phyloP scores from a whole-genome alignment of 2,329 filamentous ascomycete genomes.

The Penicillium sp. region DNA sequence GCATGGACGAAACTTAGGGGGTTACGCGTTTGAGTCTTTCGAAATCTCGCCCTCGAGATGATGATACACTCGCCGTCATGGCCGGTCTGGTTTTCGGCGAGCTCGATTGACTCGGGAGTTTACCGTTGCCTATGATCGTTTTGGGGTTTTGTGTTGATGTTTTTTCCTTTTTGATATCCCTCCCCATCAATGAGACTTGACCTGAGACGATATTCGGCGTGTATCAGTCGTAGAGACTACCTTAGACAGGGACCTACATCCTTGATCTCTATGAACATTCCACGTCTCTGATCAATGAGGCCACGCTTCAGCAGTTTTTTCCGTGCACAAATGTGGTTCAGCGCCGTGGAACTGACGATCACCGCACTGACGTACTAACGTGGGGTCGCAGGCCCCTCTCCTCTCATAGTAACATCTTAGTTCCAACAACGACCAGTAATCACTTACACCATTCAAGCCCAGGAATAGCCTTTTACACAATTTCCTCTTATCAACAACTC shows the following conservation, averaged over 20 bases:
- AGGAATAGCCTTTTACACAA: neutral
- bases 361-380: slow-evolving; percentile 22
- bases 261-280: too few species aligned
- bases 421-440: neutral
- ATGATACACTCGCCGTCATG: slow-evolving; percentile 1
- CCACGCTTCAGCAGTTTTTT: too few species aligned
- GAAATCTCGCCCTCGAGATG: slow-evolving; percentile 4
- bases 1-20: slow-evolving; percentile 3
- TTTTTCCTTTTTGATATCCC: slow-evolving; percentile 27
- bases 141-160: slow-evolving; percentile 18
- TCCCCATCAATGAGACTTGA: slow-evolving; percentile 31
- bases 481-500: neutral
- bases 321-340: neutral
- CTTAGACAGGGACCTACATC: too few species aligned
- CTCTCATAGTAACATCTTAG: neutral
- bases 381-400: slow-evolving; percentile 11
- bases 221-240: neutral
- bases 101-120: slow-evolving; percentile 12
- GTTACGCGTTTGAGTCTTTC: slow-evolving; percentile 2
- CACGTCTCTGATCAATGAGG: too few species aligned
- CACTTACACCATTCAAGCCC: neutral
- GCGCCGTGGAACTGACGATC: slow-evolving; percentile 5
- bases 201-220: slow-evolving; percentile 14
- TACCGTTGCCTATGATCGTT: slow-evolving; percentile 8
- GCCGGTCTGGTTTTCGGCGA: slow-evolving; percentile 2